Percentiles rank a stretch among this genome's conserved stretches.
Conservation (phyloP, 352 stramenopile genomes). For the Albugo laibachii region DNA sequence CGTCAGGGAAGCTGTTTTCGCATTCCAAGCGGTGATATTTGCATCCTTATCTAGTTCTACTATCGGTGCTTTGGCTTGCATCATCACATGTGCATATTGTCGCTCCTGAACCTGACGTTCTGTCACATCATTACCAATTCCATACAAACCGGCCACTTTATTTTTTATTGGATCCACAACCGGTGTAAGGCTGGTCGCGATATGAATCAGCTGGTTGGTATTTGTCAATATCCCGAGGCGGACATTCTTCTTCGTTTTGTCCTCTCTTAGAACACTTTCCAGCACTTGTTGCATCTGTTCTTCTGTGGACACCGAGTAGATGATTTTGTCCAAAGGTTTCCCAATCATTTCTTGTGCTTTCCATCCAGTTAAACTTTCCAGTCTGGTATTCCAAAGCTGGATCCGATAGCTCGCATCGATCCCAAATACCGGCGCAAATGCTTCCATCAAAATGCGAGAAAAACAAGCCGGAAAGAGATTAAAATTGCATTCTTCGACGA, state of each 20-base stretch:
- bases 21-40: constrained; percentile 44
- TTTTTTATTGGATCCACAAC: constrained; percentile 8
- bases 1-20: constrained; percentile 34
- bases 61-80: constrained; percentile 56
- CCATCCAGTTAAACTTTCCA: constrained; percentile 39
- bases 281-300: constrained; percentile 14
- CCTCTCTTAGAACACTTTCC: constrained; percentile 15
- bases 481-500: too few species aligned
- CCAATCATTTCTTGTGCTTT: constrained; percentile 17
- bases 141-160: constrained; percentile 17
- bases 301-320: constrained; percentile 12
- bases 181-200: constrained; percentile 33
- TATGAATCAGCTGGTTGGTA: constrained; percentile 18
- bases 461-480: not conserved
- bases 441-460: constrained; percentile 24
- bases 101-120: constrained; percentile 17
- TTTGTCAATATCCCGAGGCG: constrained; percentile 21
- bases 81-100: constrained; percentile 37
- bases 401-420: constrained; percentile 26
- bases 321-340: constrained; percentile 19
- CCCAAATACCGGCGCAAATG: constrained; percentile 42
- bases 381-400: constrained; percentile 40
- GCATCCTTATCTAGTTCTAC: constrained; percentile 55
- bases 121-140: constrained; percentile 37
- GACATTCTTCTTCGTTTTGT: constrained; percentile 11